Conservation (phyloP, 2,329 filamentous ascomycete genomes). For the Diaporthe destruens region DNA sequence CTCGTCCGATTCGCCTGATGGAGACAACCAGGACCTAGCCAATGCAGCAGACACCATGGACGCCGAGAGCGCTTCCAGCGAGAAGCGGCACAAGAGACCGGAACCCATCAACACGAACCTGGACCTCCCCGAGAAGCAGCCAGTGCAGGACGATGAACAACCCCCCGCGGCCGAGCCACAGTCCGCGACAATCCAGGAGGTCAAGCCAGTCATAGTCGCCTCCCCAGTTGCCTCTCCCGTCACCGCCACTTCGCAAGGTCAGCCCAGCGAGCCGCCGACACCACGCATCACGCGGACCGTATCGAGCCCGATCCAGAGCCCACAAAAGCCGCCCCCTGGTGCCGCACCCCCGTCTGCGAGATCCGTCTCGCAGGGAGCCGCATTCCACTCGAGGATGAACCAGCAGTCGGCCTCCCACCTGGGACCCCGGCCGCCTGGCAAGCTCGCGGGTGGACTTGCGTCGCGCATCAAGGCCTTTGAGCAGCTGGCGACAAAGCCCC, state of each 20-base stretch:
- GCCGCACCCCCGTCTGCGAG: constrained; percentile 63
- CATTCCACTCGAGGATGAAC: constrained; percentile 66
- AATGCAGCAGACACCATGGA: constrained; percentile 44
- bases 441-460: constrained; percentile 90
- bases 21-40: constrained; percentile 41
- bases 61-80: constrained; percentile 46
- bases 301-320: constrained; percentile 62
- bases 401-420: constrained; percentile 65
- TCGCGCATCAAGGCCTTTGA: constrained; percentile 94
- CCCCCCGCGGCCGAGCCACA: constrained; percentile 88
- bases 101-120: constrained; percentile 70
- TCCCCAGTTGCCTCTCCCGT: constrained; percentile 39
- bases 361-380: constrained; percentile 69
- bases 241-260: constrained; percentile 45
- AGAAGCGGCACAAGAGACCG: constrained; percentile 53
- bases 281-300: constrained; percentile 59
- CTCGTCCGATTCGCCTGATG: constrained; percentile 40
- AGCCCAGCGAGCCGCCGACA: constrained; percentile 48
- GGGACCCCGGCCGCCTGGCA: constrained; percentile 77
- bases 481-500: constrained; percentile 70
- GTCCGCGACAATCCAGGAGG: constrained; percentile 84
- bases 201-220: constrained; percentile 78
- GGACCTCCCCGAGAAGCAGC: constrained; percentile 50
- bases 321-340: constrained; percentile 56
- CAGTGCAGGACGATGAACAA: constrained; percentile 78